Base-by-base conservation (phyloP, 2,329 filamentous ascomycete genomes). In the Penicillium olsonii region DNA sequence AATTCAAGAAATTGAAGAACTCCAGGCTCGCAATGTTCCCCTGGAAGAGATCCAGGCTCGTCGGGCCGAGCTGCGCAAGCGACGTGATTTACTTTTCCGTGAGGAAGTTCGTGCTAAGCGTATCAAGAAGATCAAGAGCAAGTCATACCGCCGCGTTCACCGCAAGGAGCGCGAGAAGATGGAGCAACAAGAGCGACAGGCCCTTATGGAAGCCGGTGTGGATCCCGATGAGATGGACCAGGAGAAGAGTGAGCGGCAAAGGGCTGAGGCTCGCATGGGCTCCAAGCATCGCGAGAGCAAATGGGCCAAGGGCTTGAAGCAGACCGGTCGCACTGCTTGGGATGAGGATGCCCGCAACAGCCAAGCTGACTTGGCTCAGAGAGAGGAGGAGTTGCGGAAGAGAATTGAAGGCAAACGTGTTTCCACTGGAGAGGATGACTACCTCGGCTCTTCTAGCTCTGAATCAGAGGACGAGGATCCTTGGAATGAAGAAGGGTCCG, bases 121-220 rank as follows among this genome's bases (percentile, higher is more conserved):
- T 19, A 90, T 99, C 73, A 96, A 96, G 76, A 97, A 97, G 78
- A 99, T 99, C 75, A 99, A 99, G 79, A 95, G 89, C 68, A 99
- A 96, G 71, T 84, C 91, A 0, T 99, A 95, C 68, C 88, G 92
- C 47, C 87, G 92, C 37, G 87, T 97, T 12, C 92, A 97, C 71
- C 85, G 92, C 31, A 96, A 87, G 67, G 88, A 88, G 66, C 78
- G 83, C 12, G 82, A 87, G 66, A 79, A 78, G 55, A 65, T 81
- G 51, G 78, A 81, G 42, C 74, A 83, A 52, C 73, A 78, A 41
- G 83, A 87, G 57, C 75, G 77, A 46, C 77, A 83, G 50, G 78
- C 80, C 33, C 70, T 85, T 43, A 75, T 77, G 39, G 82, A 83
- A 42, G 80, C 80, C 15, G 83, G 82, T 3, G 75, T 84, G 42